Conservation (phyloP, 1,139 yeast genomes). For the Candida sanyaensis region DNA sequence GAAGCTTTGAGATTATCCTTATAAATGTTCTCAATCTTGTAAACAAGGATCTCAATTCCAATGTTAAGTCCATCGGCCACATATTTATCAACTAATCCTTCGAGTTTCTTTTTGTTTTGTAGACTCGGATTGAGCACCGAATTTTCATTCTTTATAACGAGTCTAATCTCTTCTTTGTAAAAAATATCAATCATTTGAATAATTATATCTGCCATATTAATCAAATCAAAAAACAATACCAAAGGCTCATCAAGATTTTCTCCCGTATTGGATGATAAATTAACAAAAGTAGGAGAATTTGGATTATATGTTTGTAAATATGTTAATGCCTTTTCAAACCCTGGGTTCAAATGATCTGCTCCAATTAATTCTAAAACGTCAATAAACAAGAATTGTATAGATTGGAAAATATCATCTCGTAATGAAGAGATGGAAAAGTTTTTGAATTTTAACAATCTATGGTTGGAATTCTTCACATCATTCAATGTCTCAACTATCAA, state of each 20-base stretch:
- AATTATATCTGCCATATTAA: slow-evolving; percentile 88
- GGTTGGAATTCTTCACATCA: slow-evolving; percentile 38
- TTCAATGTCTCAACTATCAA: slow-evolving; percentile 39
- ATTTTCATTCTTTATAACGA: slow-evolving; percentile 64
- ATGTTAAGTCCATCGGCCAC: slow-evolving; percentile 92
- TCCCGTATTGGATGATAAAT: slow-evolving; percentile 10
- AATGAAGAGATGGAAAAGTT: slow-evolving; percentile 35
- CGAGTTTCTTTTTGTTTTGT: slow-evolving; percentile 79
- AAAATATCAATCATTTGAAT: slow-evolving; percentile 92
- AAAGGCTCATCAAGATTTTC: slow-evolving; percentile 69
- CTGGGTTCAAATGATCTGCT: slow-evolving; percentile 70
- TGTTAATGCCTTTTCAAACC: slow-evolving; percentile 77
- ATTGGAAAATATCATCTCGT: slow-evolving; percentile 30
- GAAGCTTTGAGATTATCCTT: slow-evolving; percentile 24
- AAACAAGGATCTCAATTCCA: slow-evolving; percentile 85
- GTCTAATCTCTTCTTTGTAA: slow-evolving; percentile 79
- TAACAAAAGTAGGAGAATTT: slow-evolving; percentile 19
- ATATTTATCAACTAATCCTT: slow-evolving; percentile 76
- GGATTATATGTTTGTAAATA: slow-evolving; percentile 76
- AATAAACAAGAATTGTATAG: slow-evolving; percentile 63
- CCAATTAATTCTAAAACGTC: slow-evolving; percentile 68
- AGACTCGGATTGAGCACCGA: slow-evolving; percentile 81
- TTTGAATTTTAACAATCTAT: slow-evolving; percentile 34
- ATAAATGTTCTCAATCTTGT: slow-evolving; percentile 58
- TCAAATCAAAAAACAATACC: slow-evolving; percentile 83